Evolutionary conservation across 2,329 filamentous ascomycete genomes (phyloP).

Genomic region (Sarocladiaceae sp.): DNA sequence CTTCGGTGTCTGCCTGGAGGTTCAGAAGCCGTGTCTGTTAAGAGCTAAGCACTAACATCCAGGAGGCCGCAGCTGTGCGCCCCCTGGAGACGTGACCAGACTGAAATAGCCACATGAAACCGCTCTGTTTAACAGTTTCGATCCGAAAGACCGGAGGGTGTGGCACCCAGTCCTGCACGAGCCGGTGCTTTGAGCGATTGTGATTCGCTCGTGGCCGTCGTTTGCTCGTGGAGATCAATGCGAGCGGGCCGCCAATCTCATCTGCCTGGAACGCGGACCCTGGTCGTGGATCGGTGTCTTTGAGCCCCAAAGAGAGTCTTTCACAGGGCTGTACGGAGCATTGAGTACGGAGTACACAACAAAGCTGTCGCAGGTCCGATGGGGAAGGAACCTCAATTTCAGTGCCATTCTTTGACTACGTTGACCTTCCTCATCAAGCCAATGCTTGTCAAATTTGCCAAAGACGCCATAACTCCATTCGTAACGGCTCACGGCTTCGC

Average conservation of each 20-base stretch:
- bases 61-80: not conserved
- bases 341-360: no score
- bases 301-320: no score
- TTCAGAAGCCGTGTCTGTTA: not conserved
- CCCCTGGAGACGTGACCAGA: not conserved
- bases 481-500: slow-evolving; percentile 8
- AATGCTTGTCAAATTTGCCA: no score
- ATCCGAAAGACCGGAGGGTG: not conserved
- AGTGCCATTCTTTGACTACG: no score
- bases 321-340: no score
- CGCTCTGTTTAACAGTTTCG: slow-evolving; percentile 5
- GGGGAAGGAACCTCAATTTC: no score
- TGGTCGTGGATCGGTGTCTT: slow-evolving; percentile 3
- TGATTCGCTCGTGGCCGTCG: slow-evolving; percentile 8
- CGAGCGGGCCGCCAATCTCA: slow-evolving; percentile 8
- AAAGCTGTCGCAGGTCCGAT: no score
- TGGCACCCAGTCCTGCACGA: not conserved
- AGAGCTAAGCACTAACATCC: slow-evolving; percentile 1
- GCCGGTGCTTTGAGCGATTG: not conserved
- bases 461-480: no score
- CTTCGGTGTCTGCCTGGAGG: not conserved
- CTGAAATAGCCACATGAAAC: slow-evolving; percentile 2
- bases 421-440: no score
- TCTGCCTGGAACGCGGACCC: slow-evolving; percentile 4
- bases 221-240: slow-evolving; percentile 8